Conservation (phyloP, 306 rosid genomes). For the Casuarina equisetifolia region DNA sequence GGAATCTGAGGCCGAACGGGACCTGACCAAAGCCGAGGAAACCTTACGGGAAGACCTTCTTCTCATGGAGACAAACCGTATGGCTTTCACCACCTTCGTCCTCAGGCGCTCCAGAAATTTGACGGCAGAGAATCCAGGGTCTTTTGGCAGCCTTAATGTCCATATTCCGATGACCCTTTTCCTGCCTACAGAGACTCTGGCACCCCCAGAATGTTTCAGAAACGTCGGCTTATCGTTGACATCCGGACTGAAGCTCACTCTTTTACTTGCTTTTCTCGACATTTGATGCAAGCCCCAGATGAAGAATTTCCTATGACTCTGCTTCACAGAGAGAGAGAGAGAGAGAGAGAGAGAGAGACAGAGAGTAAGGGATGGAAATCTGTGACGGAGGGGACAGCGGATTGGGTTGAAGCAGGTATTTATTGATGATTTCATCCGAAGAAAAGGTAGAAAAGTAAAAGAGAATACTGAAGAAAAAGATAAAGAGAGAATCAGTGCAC, state of each 20-base stretch:
- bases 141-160: constrained; percentile 50
- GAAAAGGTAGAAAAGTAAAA: constrained; percentile 20
- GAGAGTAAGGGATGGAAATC: constrained; percentile 5
- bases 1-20: constrained; percentile 63
- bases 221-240: constrained; percentile 56
- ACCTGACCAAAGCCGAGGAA: constrained; percentile 67
- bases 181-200: constrained; percentile 39
- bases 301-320: neutral
- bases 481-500: constrained; percentile 13
- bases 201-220: constrained; percentile 32
- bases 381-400: constrained; percentile 31
- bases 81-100: constrained; percentile 62
- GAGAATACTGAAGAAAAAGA: constrained; percentile 23
- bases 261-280: constrained; percentile 57
- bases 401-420: constrained; percentile 28
- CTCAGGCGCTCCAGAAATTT: constrained; percentile 56
- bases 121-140: constrained; percentile 46
- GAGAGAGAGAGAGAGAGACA: constrained; percentile 15
- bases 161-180: constrained; percentile 47
- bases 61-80: constrained; percentile 46
- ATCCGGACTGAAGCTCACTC: constrained; percentile 74
- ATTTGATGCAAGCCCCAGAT: constrained; percentile 27
- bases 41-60: constrained; percentile 65
- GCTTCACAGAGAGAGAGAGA: neutral
- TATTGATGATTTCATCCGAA: constrained; percentile 32